phyloP scores from a whole-genome alignment of 1,284 basidiomycete genomes.

The Fomitopsis schrenkii region DNA sequence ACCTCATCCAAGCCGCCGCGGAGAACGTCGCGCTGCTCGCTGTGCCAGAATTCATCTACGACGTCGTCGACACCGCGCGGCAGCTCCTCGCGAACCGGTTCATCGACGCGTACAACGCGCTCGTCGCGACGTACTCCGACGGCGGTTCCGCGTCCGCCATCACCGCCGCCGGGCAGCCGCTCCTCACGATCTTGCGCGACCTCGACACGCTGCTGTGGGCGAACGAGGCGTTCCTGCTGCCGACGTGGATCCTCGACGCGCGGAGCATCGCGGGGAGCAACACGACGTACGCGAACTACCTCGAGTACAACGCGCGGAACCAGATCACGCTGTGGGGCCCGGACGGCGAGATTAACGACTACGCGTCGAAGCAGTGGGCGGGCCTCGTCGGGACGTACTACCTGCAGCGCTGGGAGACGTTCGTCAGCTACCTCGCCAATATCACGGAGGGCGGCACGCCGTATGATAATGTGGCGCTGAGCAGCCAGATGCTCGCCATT shows the following conservation, averaged over 20 bases:
- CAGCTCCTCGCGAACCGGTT: slow-evolving; percentile 40
- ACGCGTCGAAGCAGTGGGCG: slow-evolving; percentile 43
- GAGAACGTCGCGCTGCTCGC: slow-evolving; percentile 17
- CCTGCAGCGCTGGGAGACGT: slow-evolving; percentile 31
- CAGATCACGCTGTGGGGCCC: slow-evolving; percentile 46
- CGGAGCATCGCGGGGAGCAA: slow-evolving; percentile 27
- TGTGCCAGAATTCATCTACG: slow-evolving; percentile 35
- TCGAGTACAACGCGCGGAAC: slow-evolving; percentile 40
- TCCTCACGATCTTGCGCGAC: slow-evolving; percentile 31
- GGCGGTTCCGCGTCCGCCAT: slow-evolving; percentile 19
- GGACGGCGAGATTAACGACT: slow-evolving; percentile 38
- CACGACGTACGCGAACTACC: slow-evolving; percentile 29
- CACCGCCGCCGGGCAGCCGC: slow-evolving; percentile 18
- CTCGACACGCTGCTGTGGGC: slow-evolving; percentile 35
- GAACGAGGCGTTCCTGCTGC: slow-evolving; percentile 32
- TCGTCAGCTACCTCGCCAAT: slow-evolving; percentile 30
- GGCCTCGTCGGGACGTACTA: slow-evolving; percentile 39
- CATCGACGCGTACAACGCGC: slow-evolving; percentile 29
- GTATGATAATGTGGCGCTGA: slow-evolving; percentile 28
- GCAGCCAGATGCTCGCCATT: slow-evolving; percentile 26
- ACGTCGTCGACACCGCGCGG: slow-evolving; percentile 39
- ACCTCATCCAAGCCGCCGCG: slow-evolving; percentile 28
- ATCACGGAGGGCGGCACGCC: slow-evolving; percentile 23
- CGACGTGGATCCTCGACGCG: slow-evolving; percentile 35
- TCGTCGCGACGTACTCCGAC: slow-evolving; percentile 27